Conservation (phyloP, 495 filamentous ascomycete species). For the Aspergillus mulundensis region DNA sequence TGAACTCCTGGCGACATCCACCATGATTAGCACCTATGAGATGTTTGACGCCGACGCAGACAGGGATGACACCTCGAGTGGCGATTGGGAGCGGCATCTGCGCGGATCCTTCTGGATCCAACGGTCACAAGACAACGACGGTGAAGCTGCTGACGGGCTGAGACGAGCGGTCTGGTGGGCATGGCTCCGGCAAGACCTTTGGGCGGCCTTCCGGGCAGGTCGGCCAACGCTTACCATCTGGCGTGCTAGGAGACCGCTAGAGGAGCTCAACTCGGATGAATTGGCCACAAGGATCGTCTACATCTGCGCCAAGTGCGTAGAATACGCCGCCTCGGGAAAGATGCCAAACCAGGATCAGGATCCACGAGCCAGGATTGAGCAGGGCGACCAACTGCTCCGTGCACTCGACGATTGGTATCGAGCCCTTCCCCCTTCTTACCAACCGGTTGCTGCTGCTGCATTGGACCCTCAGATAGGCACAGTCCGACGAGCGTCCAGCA, state of each 20-base stretch:
- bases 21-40: slow-evolving; percentile 14
- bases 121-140: slow-evolving; percentile 13
- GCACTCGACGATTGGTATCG: slow-evolving; percentile 25
- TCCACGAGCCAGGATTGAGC: slow-evolving; percentile 6
- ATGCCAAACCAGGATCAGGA: background rate
- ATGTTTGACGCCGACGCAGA: slow-evolving; percentile 11
- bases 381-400: slow-evolving; percentile 6
- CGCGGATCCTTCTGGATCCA: slow-evolving; percentile 14
- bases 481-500: background rate
- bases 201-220: slow-evolving; percentile 14
- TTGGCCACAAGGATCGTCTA: slow-evolving; percentile 9
- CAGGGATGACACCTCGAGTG: background rate
- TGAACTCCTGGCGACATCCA: slow-evolving; percentile 11
- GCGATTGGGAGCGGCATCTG: slow-evolving; percentile 15
- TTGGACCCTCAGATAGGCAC: background rate
- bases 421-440: slow-evolving; percentile 18
- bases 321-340: slow-evolving; percentile 4
- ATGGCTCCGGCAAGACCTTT: slow-evolving; percentile 16
- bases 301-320: slow-evolving; percentile 8
- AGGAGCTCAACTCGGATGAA: slow-evolving; percentile 5
- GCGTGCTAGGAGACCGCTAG: slow-evolving; percentile 1
- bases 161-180: slow-evolving; percentile 15
- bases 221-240: slow-evolving; percentile 13
- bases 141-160: slow-evolving; percentile 10
- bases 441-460: slow-evolving; percentile 10